These are phyloP conservation scores for Eutrema yunnanense DNA, from an alignment of 345 rosid species.

Conservation along the genomic window DNA sequence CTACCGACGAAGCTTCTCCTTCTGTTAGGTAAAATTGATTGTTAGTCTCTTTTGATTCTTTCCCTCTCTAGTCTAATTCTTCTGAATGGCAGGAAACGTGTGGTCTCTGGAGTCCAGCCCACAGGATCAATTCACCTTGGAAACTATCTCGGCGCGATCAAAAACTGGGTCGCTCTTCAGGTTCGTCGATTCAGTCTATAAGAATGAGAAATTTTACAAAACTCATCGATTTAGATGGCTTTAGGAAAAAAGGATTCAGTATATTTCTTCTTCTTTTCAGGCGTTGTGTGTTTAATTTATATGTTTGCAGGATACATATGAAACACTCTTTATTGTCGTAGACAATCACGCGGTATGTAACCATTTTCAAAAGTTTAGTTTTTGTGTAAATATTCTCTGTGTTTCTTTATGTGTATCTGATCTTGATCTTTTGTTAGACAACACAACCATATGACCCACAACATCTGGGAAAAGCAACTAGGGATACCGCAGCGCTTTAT, in stretches of 20 bases:
- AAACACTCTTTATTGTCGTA: constrained; percentile 77
- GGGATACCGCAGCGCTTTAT: constrained; percentile 84
- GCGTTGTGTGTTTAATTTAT: not conserved
- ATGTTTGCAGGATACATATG: constrained; percentile 65
- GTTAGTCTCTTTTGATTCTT: not conserved
- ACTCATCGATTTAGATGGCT: not conserved
- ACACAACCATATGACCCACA: constrained; percentile 69
- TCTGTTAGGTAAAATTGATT: constrained; percentile 3
- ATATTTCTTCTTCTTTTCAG: not conserved
- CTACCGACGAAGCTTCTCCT: not conserved
- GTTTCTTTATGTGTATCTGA: not conserved
- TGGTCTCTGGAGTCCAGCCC: constrained; percentile 94
- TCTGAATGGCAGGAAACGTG: constrained; percentile 50
- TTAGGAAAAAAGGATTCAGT: not conserved
- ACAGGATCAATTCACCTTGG: constrained; percentile 88
- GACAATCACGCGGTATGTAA: constrained; percentile 82
- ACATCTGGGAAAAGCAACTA: constrained; percentile 62
- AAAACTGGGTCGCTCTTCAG: constrained; percentile 85
- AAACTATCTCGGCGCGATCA: constrained; percentile 87
- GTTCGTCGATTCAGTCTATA: constrained; percentile 21
- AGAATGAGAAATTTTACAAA: not conserved
- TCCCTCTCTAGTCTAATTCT: not conserved
- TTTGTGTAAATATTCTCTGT: not conserved
- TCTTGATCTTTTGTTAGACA: constrained; percentile 38
- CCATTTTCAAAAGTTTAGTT: not conserved